Percentiles rank a stretch among this genome's conserved stretches.
Conservation (phyloP, 83 land plant species). For the Picea mariana region DNA sequence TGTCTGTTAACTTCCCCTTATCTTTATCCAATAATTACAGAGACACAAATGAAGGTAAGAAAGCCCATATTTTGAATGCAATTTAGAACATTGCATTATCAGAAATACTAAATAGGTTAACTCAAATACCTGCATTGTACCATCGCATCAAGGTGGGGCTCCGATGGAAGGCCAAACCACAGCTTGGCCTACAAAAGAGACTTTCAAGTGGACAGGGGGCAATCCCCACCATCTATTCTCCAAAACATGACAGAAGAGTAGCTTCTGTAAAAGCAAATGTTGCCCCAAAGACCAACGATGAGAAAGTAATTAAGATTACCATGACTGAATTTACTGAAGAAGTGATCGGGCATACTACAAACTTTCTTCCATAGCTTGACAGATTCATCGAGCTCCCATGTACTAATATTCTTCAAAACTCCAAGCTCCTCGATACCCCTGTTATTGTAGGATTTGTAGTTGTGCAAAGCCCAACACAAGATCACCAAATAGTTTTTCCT, state of each 20-base stretch:
- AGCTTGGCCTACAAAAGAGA: neutral
- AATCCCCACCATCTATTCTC: constrained; percentile 50
- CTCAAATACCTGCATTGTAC: neutral
- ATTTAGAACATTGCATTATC: too few relatives aligned
- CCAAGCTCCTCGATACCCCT: too few relatives aligned
- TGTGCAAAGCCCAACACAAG: too few relatives aligned
- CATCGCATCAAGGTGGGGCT: constrained; percentile 18
- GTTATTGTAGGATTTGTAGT: too few relatives aligned
- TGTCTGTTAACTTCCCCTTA: too few relatives aligned
- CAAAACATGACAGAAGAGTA: constrained; percentile 19
- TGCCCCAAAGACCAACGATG: constrained; percentile 35
- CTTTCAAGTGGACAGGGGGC: constrained; percentile 31
- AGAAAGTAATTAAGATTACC: constrained; percentile 27
- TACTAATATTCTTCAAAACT: constrained; percentile 32
- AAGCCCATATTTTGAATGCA: too few relatives aligned
- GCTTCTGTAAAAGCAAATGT: constrained; percentile 35
- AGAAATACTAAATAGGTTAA: too few relatives aligned
- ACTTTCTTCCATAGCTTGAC: constrained; percentile 34
- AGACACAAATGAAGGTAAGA: too few relatives aligned
- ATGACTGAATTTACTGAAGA: constrained; percentile 5
- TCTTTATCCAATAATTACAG: too few relatives aligned
- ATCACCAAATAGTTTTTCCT: too few relatives aligned
- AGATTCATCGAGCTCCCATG: constrained; percentile 38
- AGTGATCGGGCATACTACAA: constrained; percentile 41
- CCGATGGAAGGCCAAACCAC: constrained; percentile 22